Evolutionary conservation across 352 stramenopile genomes (phyloP), one percentile per base, ranked within the genome.

Genomic region (Phytophthora megakarya): DNA sequence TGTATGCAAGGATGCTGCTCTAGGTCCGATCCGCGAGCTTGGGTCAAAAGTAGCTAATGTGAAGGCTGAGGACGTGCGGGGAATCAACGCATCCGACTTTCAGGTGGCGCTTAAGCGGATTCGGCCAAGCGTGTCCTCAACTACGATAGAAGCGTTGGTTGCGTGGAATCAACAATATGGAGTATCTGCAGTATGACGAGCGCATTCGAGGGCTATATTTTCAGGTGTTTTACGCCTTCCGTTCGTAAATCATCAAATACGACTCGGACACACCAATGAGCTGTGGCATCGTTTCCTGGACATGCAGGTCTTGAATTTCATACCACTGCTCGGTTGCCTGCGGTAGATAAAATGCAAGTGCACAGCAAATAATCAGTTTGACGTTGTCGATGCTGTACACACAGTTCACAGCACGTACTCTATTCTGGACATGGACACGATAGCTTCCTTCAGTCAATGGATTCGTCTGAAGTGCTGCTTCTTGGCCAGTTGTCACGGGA

Each of bases 291-390:
- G 95, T 99, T 73, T 99, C 93, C 53, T 97, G 87, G 8, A 99
- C 97, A 54, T 98, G 91, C 19, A 99, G 76, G 65, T 99, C 97
- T 66, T 99, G 96, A 39, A 99, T 98, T 65, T 99, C 97, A 71
- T 99, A 99, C 97, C 96, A 99, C 61, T 99, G 94, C 44, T 97
- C 91, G 5, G 89, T 97, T 22, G 88, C 93, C 80, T 96, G 75
- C 43, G 25, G 47, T 9, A 67, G 23, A 63, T 43, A 35, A n/a
- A 65, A 45, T 3, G 19, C 19, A 51, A 49, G 19, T 28, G 37
- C 11, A 18, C 30, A 50, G 46, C 39, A 43, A 46, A 37, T 40
- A 3, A 50, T 67, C 12, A 72, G 48, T 66, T 43, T 58, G 35
- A 19, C 5, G 40, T 38, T 61, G 28, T 28, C 18, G 13, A 22